Base-by-base conservation (phyloP, 2,329 filamentous ascomycete species). In the Juglanconis oblonga region DNA sequence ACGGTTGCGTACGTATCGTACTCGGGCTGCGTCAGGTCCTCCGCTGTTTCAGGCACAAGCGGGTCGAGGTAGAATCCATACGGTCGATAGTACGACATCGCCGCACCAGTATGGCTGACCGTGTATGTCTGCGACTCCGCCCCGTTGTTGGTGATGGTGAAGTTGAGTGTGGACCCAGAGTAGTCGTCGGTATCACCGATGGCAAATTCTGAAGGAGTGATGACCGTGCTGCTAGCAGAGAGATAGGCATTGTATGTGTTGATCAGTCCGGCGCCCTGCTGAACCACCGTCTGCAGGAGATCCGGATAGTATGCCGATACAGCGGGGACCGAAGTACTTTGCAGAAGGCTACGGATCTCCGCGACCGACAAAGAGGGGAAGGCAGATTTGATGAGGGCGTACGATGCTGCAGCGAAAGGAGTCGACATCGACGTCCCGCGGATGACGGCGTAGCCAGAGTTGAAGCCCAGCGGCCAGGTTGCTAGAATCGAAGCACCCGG, bases 391-490 rank as follows among this genome's bases (percentile, higher is more conserved):
- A 76, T 63, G 6, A 75, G 67, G 7, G 73, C 74, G 36, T 71
- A 74, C 3, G 67, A 69, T 5, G 67, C 73, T 17, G 71, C 66
- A 0, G 71, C 59, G 52, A 69, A 74, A 0, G 74, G 73, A 0
- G 72, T 70, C 1, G 73, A 69, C 73, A 76, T 75, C 3, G 71
- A 74, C 1, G 74, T 75, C 1, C 73, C 74, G 1, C 68, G 70
- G 17, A 74, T 64, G 33, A 73, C 71, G 3, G 69, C 68, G 35
- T 74, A 76, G 11, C 68, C 70, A 1, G 68, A 68, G 17, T 65
- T 57, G 0, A 64, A 54, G 3, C 66, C 70, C 3, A 74, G 56
- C 0, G 72, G 72, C 61, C 67, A 75, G 0, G 72, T 74, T 1
- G 72, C 69, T 7, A 76, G 67, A 11, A 75, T 72, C 24, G 69